phyloP scores from a whole-genome alignment of 768 basidiomycete species.

The Suillus paluster region DNA sequence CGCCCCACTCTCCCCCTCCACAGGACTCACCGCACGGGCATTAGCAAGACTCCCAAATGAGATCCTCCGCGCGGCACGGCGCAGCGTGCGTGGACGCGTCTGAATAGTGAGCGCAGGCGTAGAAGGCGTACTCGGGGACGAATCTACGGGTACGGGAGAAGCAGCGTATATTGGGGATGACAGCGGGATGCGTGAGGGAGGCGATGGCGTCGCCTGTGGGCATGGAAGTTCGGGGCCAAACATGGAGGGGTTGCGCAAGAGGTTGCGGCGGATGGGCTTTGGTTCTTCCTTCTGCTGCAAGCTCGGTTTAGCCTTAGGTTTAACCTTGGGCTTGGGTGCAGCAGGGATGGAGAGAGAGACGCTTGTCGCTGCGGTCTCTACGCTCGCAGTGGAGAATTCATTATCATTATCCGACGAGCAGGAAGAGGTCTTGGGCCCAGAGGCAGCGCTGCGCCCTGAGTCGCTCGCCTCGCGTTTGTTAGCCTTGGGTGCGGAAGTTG shows the following conservation, averaged over 20 bases:
- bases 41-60: slow-evolving; percentile 61
- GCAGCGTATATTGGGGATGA: slow-evolving; percentile 35
- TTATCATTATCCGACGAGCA: slow-evolving; percentile 35
- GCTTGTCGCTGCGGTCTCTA: slow-evolving; percentile 35
- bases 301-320: slow-evolving; percentile 16
- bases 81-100: slow-evolving; percentile 32
- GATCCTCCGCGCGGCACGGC: slow-evolving; percentile 55
- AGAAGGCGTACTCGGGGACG: slow-evolving; percentile 14
- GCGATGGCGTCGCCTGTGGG: slow-evolving; percentile 39
- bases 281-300: slow-evolving; percentile 23
- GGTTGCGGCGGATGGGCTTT: slow-evolving; percentile 43
- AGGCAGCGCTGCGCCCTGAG: slow-evolving; percentile 22
- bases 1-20: slow-evolving; percentile 35
- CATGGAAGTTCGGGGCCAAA: slow-evolving; percentile 68
- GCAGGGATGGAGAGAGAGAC: slow-evolving; percentile 26
- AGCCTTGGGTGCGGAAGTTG: slow-evolving; percentile 16
- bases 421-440: slow-evolving; percentile 31
- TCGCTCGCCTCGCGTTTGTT: slow-evolving; percentile 18
- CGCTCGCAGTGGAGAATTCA: slow-evolving; percentile 36
- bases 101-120: slow-evolving; percentile 21
- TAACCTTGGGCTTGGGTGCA: slow-evolving; percentile 21
- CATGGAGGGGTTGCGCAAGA: slow-evolving; percentile 65
- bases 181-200: slow-evolving; percentile 35
- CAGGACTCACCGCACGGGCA: slow-evolving; percentile 41
- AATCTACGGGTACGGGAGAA: slow-evolving; percentile 16